Evolutionary conservation across 1,139 yeast species (phyloP).

Genomic region (Pichia sp.): DNA sequence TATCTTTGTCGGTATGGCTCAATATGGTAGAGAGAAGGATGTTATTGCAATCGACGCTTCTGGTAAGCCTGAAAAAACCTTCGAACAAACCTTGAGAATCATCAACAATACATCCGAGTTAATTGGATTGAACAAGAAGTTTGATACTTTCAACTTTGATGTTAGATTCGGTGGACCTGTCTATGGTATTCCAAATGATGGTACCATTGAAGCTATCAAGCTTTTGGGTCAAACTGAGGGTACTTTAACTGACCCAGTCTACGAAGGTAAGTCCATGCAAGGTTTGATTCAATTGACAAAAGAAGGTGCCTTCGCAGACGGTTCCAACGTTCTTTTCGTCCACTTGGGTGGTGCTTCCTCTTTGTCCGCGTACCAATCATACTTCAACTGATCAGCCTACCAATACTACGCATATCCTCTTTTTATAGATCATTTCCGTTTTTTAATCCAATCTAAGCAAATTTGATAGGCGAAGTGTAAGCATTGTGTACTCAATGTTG

Average conservation of each 20-base stretch:
- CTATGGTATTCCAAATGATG: constrained; percentile 29
- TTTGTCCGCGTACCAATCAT: constrained; percentile 24
- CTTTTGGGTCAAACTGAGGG: constrained; percentile 28
- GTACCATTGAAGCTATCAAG: constrained; percentile 28
- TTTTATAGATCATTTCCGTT: background rate
- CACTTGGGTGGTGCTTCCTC: constrained; percentile 29
- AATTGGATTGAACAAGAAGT: constrained; percentile 22
- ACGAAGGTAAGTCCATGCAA: constrained; percentile 29
- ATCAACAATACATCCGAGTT: constrained; percentile 26
- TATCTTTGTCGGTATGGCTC: constrained; percentile 28
- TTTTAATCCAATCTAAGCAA: too few relatives aligned
- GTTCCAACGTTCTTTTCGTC: constrained; percentile 24
- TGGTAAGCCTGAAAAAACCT: constrained; percentile 28
- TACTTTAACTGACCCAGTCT: constrained; percentile 29
- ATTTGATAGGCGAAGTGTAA: too few relatives aligned
- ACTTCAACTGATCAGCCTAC: constrained; percentile 17
- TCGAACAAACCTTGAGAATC: constrained; percentile 27
- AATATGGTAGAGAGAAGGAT: constrained; percentile 27
- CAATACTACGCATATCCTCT: background rate
- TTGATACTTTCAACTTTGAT: constrained; percentile 24
- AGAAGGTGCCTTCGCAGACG: constrained; percentile 23
- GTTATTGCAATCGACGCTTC: constrained; percentile 30
- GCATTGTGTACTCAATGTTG: too few relatives aligned
- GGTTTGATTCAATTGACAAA: constrained; percentile 24
- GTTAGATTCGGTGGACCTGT: constrained; percentile 27